phyloP scores from a whole-genome alignment of 1,284 basidiomycete genomes.

The Cryptococcus jaspeensis region DNA sequence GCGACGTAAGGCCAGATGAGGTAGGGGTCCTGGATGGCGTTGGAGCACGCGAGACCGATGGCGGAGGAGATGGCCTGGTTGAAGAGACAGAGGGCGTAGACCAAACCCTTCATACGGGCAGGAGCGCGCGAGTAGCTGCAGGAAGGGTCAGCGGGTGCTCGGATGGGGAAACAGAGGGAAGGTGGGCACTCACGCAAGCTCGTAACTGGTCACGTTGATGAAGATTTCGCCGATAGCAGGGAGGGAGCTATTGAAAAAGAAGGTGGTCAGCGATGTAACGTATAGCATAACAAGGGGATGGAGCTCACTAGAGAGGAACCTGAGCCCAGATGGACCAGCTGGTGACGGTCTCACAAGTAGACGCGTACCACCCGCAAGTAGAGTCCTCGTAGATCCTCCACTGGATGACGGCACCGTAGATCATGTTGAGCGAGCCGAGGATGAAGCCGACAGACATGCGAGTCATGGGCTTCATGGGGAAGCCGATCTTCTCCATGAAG shows the following conservation, averaged over 20 bases:
- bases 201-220: conserved; percentile 55
- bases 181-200: conserved; percentile 42
- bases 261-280: too few species aligned
- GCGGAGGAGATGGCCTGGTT: conserved; percentile 53
- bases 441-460: conserved; percentile 42
- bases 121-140: conserved; percentile 51
- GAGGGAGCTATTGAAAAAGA: conserved; percentile 28
- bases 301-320: conserved; percentile 46
- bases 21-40: conserved; percentile 51
- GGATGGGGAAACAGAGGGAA: not conserved
- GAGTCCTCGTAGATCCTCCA: conserved; percentile 54
- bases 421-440: conserved; percentile 48
- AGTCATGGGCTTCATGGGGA: conserved; percentile 40
- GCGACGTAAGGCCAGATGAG: conserved; percentile 52
- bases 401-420: conserved; percentile 54
- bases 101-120: conserved; percentile 51
- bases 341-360: conserved; percentile 41
- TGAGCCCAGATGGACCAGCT: conserved; percentile 50
- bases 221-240: conserved; percentile 56
- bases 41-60: conserved; percentile 43
- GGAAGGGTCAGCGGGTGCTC: not conserved
- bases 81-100: conserved; percentile 52
- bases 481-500: conserved; percentile 45
- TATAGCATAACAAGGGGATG: too few species aligned
- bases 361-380: conserved; percentile 52